Conservation (phyloP, 768 basidiomycete species). For the Lactarius sanguifluus region DNA sequence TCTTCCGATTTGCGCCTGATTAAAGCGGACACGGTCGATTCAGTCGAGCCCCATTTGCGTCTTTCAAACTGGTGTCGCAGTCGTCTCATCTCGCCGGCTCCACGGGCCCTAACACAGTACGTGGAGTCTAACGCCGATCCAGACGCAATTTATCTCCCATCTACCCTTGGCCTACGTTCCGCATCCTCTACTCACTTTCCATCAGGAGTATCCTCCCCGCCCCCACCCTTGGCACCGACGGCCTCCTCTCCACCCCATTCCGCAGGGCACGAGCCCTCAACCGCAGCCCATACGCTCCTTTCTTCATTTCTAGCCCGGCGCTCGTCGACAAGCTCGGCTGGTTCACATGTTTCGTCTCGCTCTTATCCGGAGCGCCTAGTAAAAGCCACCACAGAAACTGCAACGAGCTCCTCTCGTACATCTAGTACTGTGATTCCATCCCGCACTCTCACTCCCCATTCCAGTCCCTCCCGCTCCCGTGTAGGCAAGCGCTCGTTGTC, state of each 20-base stretch:
- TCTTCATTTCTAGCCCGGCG: conserved; percentile 48
- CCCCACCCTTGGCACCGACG: neutral
- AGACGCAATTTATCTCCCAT: conserved; percentile 58
- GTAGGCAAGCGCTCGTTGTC: conserved; percentile 25
- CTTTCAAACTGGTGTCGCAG: conserved; percentile 53
- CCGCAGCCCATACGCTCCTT: conserved; percentile 62
- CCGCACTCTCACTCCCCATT: conserved; percentile 3
- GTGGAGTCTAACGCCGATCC: conserved; percentile 57
- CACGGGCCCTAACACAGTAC: conserved; percentile 75
- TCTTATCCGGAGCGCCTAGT: conserved; percentile 11
- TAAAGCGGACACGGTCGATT: neutral
- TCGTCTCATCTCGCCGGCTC: conserved; percentile 62
- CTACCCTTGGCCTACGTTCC: conserved; percentile 64
- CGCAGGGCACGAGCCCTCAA: conserved; percentile 35
- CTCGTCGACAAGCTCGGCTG: conserved; percentile 25
- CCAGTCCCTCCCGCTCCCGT: conserved; percentile 27
- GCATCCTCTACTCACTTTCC: conserved; percentile 27
- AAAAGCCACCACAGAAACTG: conserved; percentile 7
- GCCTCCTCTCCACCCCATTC: conserved; percentile 9
- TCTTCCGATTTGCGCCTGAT: conserved; percentile 20
- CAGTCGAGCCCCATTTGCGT: conserved; percentile 45
- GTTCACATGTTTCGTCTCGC: conserved; percentile 6
- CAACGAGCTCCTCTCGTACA: conserved; percentile 10
- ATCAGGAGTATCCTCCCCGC: conserved; percentile 28
- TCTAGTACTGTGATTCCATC: conserved; percentile 11